Percentiles rank a stretch among this genome's conserved stretches.
phyloP scores from a whole-genome alignment of 345 rosid genomes.

The Lepidium africanum region DNA sequence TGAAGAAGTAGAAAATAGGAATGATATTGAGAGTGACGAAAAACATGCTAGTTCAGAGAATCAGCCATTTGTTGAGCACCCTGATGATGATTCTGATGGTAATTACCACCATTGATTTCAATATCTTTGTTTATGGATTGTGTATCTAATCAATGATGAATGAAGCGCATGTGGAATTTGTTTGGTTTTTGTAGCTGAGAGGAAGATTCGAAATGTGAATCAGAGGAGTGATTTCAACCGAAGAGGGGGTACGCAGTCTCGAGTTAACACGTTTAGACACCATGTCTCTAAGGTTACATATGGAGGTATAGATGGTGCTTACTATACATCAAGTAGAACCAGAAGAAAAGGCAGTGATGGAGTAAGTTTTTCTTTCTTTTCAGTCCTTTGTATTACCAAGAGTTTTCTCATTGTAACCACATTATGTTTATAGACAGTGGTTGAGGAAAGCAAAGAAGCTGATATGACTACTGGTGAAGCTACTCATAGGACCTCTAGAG shows the following conservation, averaged over 20 bases:
- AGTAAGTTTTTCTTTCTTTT: slow-evolving; percentile 31
- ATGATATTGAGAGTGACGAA: slow-evolving; percentile 2
- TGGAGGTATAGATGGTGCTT: slow-evolving; percentile 83
- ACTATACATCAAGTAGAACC: slow-evolving; percentile 52
- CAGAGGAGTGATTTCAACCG: slow-evolving; percentile 15
- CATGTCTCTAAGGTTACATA: slow-evolving; percentile 55
- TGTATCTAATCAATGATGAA: neutral
- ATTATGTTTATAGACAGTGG: slow-evolving; percentile 37
- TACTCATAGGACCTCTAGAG: slow-evolving; percentile 69
- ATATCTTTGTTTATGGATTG: neutral
- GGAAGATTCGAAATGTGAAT: slow-evolving; percentile 28
- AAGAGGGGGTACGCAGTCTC: slow-evolving; percentile 27
- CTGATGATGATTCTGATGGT: slow-evolving; percentile 58
- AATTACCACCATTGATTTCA: neutral
- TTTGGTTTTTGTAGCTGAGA: slow-evolving; percentile 28
- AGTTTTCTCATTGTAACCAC: neutral
- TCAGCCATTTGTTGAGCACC: slow-evolving; percentile 62
- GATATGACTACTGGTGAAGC: slow-evolving; percentile 72
- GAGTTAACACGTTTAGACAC: slow-evolving; percentile 30
- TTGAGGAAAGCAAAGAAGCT: slow-evolving; percentile 86
- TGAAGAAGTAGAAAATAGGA: slow-evolving; percentile 34
- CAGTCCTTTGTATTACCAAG: neutral
- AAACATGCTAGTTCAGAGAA: slow-evolving; percentile 24
- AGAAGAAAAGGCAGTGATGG: slow-evolving; percentile 63
- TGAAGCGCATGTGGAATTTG: neutral